Percentiles rank a stretch among this genome's conserved stretches.
Evolutionary conservation across 1,139 yeast species (phyloP).

Genomic region (Pichia sp.): DNA sequence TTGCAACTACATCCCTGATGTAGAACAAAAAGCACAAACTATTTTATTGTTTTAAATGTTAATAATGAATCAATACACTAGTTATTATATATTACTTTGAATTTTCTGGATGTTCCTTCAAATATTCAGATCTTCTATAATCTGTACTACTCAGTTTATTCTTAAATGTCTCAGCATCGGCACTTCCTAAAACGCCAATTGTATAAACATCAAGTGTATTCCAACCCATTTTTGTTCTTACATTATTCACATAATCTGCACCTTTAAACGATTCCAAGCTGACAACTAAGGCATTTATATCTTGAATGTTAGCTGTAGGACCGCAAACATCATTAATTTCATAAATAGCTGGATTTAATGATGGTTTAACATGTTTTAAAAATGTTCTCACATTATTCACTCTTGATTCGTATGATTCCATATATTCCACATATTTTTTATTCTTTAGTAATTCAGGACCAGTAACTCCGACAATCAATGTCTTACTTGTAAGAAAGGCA

Average conservation of each 20-base stretch:
- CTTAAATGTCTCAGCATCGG: constrained; percentile 46
- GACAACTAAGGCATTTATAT: constrained; percentile 73
- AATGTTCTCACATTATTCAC: constrained; percentile 43
- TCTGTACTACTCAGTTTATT: constrained; percentile 83
- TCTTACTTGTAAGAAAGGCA: constrained; percentile 49
- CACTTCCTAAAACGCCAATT: constrained; percentile 68
- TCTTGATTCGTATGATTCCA: constrained; percentile 57
- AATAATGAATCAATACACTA: too few relatives aligned
- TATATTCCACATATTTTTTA: constrained; percentile 62
- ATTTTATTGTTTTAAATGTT: too few relatives aligned
- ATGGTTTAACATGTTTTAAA: constrained; percentile 41
- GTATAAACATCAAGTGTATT: constrained; percentile 47
- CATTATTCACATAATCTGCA: constrained; percentile 63
- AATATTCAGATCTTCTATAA: constrained; percentile 31
- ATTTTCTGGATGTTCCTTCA: constrained; percentile 12
- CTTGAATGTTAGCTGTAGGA: constrained; percentile 76
- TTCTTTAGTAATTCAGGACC: constrained; percentile 68
- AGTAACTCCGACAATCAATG: constrained; percentile 76
- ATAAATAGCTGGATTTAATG: constrained; percentile 37
- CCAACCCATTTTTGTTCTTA: constrained; percentile 54
- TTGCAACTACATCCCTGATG: too few relatives aligned
- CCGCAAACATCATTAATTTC: constrained; percentile 87
- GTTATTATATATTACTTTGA: neutral
- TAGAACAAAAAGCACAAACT: too few relatives aligned
- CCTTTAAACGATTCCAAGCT: constrained; percentile 78